Evolutionary conservation across 2,329 filamentous ascomycete species (phyloP), one percentile per base, ranked within the genome.

Genomic region (Talaromyces rugulosus): DNA sequence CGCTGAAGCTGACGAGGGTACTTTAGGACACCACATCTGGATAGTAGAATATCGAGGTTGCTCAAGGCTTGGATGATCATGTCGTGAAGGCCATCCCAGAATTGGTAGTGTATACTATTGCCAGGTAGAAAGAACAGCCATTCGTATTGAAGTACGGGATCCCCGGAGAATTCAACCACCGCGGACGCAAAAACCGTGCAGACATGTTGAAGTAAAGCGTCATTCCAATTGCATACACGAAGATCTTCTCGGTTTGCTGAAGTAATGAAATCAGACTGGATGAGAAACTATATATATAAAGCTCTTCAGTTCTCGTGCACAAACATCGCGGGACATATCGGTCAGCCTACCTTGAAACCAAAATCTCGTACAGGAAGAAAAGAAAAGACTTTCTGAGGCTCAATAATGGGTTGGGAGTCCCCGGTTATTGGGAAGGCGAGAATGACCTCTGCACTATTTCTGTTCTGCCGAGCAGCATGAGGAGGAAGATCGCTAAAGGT

Each of bases 251-350:
- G 71, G 63, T 71, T 81, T 3, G 78, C 80, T 16, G 76, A 67
- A 0, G 78, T 82, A 44, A 80, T 78, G 60, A 83, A 84, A 63
- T 84, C 81, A 6, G 78, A 73, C 8, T 84, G 81, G 11, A 84
- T 79, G 1, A 83, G 66, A 51, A 84, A 83, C 70, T 78, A 50
- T 12, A 18, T 30, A 23, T 23, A 23, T 23, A 23, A 23, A 23
- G 1, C 23, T 23, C 23, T 23, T 23, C 23, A 23, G 23, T 23
- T 23, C 23, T 23, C 23, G 23, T 23, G 23, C 23, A 23, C 23
- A 23, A 23, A 23, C 1, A 23, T 23, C 23, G 2, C 23, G 23
- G 23, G 23, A 23, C 1, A 23, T 23, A 23, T 23, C 23, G 23
- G 23, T 52, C 9, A 18, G 28, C 70, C 62, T 63, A 79, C 77